Evolutionary conservation across 495 filamentous ascomycete genomes (phyloP).

Genomic region (Stereocaulon alpinum): DNA sequence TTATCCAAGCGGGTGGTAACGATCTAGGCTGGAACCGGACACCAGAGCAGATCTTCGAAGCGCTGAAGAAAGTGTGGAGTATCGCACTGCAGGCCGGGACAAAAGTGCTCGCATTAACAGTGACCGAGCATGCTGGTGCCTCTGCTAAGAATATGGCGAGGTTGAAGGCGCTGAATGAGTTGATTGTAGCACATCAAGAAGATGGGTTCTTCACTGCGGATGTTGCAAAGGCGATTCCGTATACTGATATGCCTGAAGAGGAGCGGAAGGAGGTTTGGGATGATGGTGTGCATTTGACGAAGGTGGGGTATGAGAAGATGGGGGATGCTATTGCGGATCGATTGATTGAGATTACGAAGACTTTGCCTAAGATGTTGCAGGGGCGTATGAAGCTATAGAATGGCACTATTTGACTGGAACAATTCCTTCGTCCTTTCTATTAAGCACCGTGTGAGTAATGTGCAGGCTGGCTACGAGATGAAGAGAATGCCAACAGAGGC

Average conservation of each 20-base stretch:
- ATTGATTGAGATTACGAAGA: slow-evolving; percentile 25
- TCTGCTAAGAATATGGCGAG: slow-evolving; percentile 8
- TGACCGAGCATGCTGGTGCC: slow-evolving; percentile 41
- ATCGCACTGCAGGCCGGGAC: slow-evolving; percentile 34
- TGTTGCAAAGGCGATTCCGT: slow-evolving; percentile 39
- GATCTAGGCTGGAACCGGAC: slow-evolving; percentile 35
- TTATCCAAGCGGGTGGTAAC: slow-evolving; percentile 49
- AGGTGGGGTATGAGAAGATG: slow-evolving; percentile 48
- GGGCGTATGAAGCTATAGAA: no score
- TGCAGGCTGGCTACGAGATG: no score
- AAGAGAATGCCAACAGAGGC: no score
- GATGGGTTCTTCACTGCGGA: slow-evolving; percentile 43
- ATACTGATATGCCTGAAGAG: slow-evolving; percentile 32
- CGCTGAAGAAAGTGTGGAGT: slow-evolving; percentile 37
- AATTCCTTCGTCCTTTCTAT: no score
- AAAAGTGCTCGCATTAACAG: slow-evolving; percentile 49
- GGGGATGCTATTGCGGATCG: slow-evolving; percentile 41
- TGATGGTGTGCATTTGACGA: slow-evolving; percentile 52
- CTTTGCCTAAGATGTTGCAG: no score
- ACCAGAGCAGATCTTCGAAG: slow-evolving; percentile 30
- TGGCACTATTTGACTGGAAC: no score
- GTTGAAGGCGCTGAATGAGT: slow-evolving; percentile 39
- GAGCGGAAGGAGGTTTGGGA: slow-evolving; percentile 43
- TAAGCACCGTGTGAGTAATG: no score
- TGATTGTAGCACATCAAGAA: slow-evolving; percentile 37